These are phyloP conservation scores for Kernera saxatilis DNA, from an alignment of 345 rosid genomes.

Conservation along the genomic window DNA sequence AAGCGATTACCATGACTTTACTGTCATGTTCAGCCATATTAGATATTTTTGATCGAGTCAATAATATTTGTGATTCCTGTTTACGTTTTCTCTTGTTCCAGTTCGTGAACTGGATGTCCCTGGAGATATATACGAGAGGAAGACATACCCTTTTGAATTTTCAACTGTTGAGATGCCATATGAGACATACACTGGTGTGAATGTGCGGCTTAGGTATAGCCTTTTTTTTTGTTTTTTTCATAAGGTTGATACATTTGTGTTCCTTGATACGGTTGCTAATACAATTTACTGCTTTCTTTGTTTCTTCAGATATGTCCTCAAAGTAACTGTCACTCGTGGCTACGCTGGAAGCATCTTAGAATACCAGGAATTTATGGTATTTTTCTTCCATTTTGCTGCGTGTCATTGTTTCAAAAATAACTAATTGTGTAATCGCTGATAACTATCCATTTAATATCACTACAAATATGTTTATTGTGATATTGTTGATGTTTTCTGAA, in stretches of 20 bases:
- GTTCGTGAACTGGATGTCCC: constrained; percentile 97
- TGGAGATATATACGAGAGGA: constrained; percentile 85
- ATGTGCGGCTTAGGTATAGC: constrained; percentile 87
- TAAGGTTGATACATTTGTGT: neutral
- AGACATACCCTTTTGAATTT: constrained; percentile 89
- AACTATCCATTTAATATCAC: neutral
- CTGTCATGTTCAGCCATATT: neutral
- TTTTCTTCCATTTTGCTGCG: neutral
- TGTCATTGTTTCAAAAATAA: neutral
- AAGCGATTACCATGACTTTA: neutral
- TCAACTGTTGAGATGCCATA: constrained; percentile 99
- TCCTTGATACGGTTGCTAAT: neutral
- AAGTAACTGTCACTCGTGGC: constrained; percentile 86
- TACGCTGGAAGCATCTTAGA: constrained; percentile 88
- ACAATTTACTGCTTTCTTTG: neutral
- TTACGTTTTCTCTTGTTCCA: constrained; percentile 31
- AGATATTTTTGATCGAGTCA: neutral
- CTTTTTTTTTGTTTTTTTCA: neutral
- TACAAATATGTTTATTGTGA: neutral
- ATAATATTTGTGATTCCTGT: neutral
- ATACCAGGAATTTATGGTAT: constrained; percentile 89
- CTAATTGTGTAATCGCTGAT: neutral
- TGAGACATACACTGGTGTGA: constrained; percentile 89
- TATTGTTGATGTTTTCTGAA: neutral
- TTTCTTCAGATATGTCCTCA: constrained; percentile 73